Conservation (phyloP, 2,329 filamentous ascomycete genomes). For the Aureobasidium sp. region DNA sequence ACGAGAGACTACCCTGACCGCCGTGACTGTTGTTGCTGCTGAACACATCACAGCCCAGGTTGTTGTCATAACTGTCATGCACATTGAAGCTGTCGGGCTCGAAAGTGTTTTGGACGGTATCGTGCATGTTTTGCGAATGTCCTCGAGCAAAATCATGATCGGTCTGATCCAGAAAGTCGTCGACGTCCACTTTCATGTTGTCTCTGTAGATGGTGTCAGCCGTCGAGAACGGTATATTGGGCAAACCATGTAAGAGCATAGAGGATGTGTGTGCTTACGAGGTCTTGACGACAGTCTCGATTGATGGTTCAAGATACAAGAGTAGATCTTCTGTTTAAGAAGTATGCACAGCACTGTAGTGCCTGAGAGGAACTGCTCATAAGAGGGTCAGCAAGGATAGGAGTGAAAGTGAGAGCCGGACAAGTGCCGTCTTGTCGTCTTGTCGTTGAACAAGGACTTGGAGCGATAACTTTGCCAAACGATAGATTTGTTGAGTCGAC, state of each 20-base stretch:
- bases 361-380: neutral
- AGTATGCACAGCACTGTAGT: neutral
- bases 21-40: neutral
- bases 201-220: neutral
- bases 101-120: neutral
- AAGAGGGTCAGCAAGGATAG: neutral
- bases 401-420: neutral
- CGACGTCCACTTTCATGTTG: neutral
- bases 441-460: neutral
- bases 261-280: neutral
- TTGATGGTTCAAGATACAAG: neutral
- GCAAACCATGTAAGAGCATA: too few relatives aligned
- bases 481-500: neutral
- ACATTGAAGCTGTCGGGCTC: neutral
- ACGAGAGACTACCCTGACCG: neutral
- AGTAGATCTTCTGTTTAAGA: neutral
- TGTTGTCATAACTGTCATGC: neutral
- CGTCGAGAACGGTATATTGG: neutral
- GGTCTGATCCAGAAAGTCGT: neutral
- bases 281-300: neutral
- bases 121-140: neutral
- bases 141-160: neutral
- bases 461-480: neutral
- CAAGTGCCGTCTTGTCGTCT: neutral
- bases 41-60: neutral